Evolutionary conservation across 768 basidiomycete species (phyloP).

Genomic region (Boletellus emodensis): DNA sequence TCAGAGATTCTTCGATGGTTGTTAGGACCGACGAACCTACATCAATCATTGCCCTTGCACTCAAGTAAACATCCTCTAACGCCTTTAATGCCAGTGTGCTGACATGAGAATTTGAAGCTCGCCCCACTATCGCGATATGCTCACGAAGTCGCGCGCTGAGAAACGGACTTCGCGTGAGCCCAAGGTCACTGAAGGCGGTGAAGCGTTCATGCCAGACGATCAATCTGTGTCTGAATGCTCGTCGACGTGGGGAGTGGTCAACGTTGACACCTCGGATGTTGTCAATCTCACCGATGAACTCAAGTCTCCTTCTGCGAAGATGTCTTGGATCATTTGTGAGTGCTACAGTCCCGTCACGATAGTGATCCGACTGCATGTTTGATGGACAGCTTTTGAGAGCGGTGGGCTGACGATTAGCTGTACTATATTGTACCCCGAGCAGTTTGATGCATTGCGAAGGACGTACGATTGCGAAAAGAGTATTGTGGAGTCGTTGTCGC

Average conservation of each 20-base stretch:
- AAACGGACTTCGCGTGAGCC: slow-evolving; percentile 61
- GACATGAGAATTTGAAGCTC: slow-evolving; percentile 45
- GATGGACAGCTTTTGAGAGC: slow-evolving; percentile 73
- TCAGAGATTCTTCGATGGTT: slow-evolving; percentile 91
- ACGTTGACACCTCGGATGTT: slow-evolving; percentile 64
- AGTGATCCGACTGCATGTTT: slow-evolving; percentile 5
- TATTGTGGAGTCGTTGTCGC: slow-evolving; percentile 88
- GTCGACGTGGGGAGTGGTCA: slow-evolving; percentile 91
- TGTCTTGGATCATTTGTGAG: slow-evolving; percentile 80
- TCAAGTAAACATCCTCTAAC: slow-evolving; percentile 57
- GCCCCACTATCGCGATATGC: slow-evolving; percentile 76
- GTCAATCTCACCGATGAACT: slow-evolving; percentile 75
- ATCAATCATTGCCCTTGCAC: slow-evolving; percentile 91
- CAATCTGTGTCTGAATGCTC: slow-evolving; percentile 74
- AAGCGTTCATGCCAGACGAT: slow-evolving; percentile 93
- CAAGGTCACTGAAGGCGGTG: slow-evolving; percentile 60
- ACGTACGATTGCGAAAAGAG: slow-evolving; percentile 93
- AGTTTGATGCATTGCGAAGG: slow-evolving; percentile 89
- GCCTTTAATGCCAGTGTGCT: slow-evolving; percentile 1
- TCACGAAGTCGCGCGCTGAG: slow-evolving; percentile 71
- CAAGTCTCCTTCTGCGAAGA: slow-evolving; percentile 69
- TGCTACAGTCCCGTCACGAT: slow-evolving; percentile 4
- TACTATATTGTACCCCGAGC: slow-evolving; percentile 92
- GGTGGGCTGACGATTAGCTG: slow-evolving; percentile 89
- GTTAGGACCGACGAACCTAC: slow-evolving; percentile 96